Percentiles rank a stretch among this genome's conserved stretches.
Evolutionary conservation across 192 early-diverging fungal genomes (phyloP).

Genomic region (Allomyces macrogynus): DNA sequence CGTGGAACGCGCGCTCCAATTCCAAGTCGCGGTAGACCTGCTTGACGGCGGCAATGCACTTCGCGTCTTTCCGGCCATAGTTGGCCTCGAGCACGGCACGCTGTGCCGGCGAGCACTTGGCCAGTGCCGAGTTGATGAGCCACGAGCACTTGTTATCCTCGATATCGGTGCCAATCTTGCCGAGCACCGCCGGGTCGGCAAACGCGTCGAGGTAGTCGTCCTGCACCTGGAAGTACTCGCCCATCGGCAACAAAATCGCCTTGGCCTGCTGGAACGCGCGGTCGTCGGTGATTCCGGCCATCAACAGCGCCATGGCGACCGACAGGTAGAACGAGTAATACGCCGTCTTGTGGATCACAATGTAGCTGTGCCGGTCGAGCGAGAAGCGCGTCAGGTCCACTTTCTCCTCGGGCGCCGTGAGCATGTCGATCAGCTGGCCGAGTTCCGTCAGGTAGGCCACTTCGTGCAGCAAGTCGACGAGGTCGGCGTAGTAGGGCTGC

Average conservation of each 20-base stretch:
- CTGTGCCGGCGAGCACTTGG: constrained; percentile 56
- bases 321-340: constrained; percentile 99
- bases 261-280: constrained; percentile 60
- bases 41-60: constrained; percentile 63
- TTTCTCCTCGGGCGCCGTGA: constrained; percentile 93
- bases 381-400: constrained; percentile 83
- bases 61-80: constrained; percentile 74
- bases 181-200: constrained; percentile 70
- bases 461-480: constrained; percentile 90
- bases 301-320: constrained; percentile 77
- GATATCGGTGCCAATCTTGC: constrained; percentile 99
- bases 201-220: constrained; percentile 98
- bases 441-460: constrained; percentile 91
- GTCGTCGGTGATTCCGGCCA: constrained; percentile 68
- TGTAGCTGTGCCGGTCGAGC: constrained; percentile 65
- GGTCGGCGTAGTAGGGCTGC: constrained; percentile 68
- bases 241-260: constrained; percentile 75
- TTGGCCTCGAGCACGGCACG: constrained; percentile 67
- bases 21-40: constrained; percentile 57
- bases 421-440: constrained; percentile 89
- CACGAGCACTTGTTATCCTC: constrained; percentile 99
- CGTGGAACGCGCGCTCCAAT: constrained; percentile 55
- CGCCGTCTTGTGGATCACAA: constrained; percentile 95
- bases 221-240: constrained; percentile 97
- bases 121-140: constrained; percentile 85